Conservation (phyloP, 2,329 filamentous ascomycete species). For the Pyrenophora tritici-repentis region DNA sequence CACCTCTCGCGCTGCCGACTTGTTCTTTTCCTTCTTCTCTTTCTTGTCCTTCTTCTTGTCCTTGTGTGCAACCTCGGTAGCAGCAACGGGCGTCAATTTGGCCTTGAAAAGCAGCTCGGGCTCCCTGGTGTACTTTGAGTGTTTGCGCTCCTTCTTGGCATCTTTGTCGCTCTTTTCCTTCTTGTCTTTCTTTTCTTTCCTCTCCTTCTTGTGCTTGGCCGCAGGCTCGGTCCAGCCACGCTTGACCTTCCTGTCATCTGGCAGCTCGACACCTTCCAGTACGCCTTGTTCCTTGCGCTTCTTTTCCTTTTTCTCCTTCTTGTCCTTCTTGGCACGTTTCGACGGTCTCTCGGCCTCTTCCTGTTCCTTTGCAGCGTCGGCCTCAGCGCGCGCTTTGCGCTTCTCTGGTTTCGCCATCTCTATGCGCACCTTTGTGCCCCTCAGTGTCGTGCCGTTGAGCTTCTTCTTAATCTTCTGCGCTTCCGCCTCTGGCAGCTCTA, state of each 20-base stretch:
- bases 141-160: conserved; percentile 61
- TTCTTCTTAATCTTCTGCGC: conserved; percentile 92
- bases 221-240: conserved; percentile 82
- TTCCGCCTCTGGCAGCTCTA: conserved; percentile 79
- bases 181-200: conserved; percentile 50
- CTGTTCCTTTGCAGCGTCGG: conserved; percentile 43
- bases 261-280: conserved; percentile 72
- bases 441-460: conserved; percentile 82
- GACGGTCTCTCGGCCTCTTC: conserved; percentile 56
- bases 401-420: conserved; percentile 76
- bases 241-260: conserved; percentile 78
- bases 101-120: conserved; percentile 87
- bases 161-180: conserved; percentile 58
- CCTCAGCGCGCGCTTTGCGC: conserved; percentile 48
- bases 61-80: conserved; percentile 42
- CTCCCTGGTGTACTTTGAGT: conserved; percentile 79
- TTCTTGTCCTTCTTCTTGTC: conserved; percentile 56
- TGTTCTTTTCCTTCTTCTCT: conserved; percentile 66
- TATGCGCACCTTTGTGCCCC: conserved; percentile 81
- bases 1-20: conserved; percentile 57
- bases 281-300: conserved; percentile 55
- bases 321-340: conserved; percentile 52
- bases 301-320: conserved; percentile 52
- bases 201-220: conserved; percentile 51
- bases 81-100: conserved; percentile 61